phyloP scores from a whole-genome alignment of 495 filamentous ascomycete genomes.

The Talaromyces trachyspermus region DNA sequence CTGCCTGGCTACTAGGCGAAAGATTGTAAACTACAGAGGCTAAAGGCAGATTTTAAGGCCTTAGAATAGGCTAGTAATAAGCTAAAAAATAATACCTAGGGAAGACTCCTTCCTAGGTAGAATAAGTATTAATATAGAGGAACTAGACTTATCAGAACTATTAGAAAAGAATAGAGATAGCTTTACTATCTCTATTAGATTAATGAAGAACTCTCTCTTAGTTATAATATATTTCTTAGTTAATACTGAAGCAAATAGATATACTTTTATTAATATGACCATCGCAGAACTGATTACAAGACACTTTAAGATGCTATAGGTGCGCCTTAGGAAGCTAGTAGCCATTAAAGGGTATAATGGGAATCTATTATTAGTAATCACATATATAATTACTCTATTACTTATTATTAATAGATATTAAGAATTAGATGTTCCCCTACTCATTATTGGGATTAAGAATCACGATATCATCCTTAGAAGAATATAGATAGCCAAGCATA shows the following conservation, averaged over 20 bases:
- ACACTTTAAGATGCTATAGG: too few relatives aligned
- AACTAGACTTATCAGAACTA: background rate
- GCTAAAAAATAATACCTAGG: slow-evolving; percentile 2
- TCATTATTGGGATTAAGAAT: slow-evolving; percentile 4
- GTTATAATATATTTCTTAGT: background rate
- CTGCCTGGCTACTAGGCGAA: too few relatives aligned
- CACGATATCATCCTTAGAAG: slow-evolving; percentile 9
- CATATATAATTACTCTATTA: background rate
- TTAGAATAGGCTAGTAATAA: background rate
- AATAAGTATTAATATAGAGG: background rate
- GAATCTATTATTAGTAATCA: background rate
- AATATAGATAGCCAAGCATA: background rate
- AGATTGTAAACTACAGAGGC: background rate
- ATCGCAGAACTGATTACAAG: too few relatives aligned
- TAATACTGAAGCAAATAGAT: slow-evolving; percentile 7
- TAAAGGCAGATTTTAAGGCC: background rate
- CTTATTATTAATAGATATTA: background rate
- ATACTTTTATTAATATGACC: background rate
- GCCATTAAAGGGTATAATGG: slow-evolving; percentile 32
- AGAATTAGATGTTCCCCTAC: background rate
- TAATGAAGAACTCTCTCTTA: slow-evolving; percentile 7
- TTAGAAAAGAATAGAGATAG: slow-evolving; percentile 5
- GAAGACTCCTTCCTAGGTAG: slow-evolving; percentile 7
- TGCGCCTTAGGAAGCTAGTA: background rate
- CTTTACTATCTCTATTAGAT: slow-evolving; percentile 9